Conservation (phyloP, 805 yeast genomes). For the Starmerella davenportii region DNA sequence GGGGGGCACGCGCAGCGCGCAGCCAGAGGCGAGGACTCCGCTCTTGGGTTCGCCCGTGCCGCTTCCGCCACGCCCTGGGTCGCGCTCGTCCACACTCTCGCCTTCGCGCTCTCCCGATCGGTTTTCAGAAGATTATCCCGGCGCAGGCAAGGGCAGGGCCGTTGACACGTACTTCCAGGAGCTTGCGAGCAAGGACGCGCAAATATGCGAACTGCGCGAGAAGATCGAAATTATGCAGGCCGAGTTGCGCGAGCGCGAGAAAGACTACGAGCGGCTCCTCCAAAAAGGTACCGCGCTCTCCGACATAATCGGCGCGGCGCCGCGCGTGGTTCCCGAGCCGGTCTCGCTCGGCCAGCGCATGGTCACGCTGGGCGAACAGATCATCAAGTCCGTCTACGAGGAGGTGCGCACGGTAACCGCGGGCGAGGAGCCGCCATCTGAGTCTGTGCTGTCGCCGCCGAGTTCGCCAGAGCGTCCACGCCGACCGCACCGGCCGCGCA, state of each 20-base stretch:
- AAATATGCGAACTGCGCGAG: conserved; percentile 23
- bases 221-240: conserved; percentile 18
- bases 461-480: too few relatives aligned
- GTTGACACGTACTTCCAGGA: conserved; percentile 19
- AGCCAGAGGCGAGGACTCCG: too few relatives aligned
- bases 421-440: too few relatives aligned
- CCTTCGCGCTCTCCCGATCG: not conserved
- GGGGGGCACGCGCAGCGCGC: too few relatives aligned
- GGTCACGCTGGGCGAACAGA: not conserved
- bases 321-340: not conserved
- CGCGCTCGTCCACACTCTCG: not conserved
- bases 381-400: too few relatives aligned
- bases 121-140: too few relatives aligned
- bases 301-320: not conserved
- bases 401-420: too few relatives aligned
- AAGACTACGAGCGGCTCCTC: conserved; percentile 19
- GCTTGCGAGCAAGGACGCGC: conserved; percentile 26
- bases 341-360: not conserved
- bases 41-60: too few relatives aligned
- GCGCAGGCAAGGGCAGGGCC: too few relatives aligned
- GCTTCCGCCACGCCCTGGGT: not conserved
- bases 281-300: not conserved
- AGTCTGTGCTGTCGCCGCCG: too few relatives aligned
- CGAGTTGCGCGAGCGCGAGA: conserved; percentile 24
- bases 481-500: too few relatives aligned